Base-by-base conservation (phyloP, 2,329 filamentous ascomycete genomes). In the Colletotrichum cereale region DNA sequence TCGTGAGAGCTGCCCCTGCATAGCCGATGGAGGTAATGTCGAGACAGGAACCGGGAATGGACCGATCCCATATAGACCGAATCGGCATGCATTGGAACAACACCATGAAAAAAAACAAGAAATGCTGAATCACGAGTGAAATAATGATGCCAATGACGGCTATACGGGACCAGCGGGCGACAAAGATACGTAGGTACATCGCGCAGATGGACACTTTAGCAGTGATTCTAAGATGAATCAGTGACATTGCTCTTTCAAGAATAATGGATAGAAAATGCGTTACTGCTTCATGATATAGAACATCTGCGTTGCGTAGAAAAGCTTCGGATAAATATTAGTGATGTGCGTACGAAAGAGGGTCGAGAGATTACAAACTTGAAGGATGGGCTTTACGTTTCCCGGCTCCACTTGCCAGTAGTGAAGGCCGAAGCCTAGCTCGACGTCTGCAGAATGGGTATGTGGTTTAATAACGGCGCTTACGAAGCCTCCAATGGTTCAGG, bases 201-300 rank as follows among this genome's bases (percentile, higher is more conserved):
- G 76, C 57, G 24, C 77, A 69, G 40, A 78, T 76, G 29, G 77
- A 76, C 5, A 73, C 38, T 55, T 78, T 78, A 12, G 76, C 73
- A 2, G 69, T 48, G 12, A 74, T 63, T 21, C 68, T 71, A 44
- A 8, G 14, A 18, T 16, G 0, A 1, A 24, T 71, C 2, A 67
- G 52, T 48, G 16, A 18, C 2, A 3, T 18, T 5, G 16, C 14
- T 7, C 8, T 7, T 1, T 7, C 3, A 11, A 2, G 2, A 14
- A 24, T 11, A 16, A 0, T n/a, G 2, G 5, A 26, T 34, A 2
- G 21, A 7, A 10, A 1, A 4, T 24, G 6, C 24, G 38, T 31
- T 11, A 63, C 63, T 76, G 75, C 55, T 76, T 58, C 26, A 75
- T 56, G 8, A 74, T 68, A 60, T 77, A 78, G 31, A 77, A 62